These are phyloP conservation scores for Adansonia rubrostipa DNA, from an alignment of 441 rosid species.

Conservation along the genomic window DNA sequence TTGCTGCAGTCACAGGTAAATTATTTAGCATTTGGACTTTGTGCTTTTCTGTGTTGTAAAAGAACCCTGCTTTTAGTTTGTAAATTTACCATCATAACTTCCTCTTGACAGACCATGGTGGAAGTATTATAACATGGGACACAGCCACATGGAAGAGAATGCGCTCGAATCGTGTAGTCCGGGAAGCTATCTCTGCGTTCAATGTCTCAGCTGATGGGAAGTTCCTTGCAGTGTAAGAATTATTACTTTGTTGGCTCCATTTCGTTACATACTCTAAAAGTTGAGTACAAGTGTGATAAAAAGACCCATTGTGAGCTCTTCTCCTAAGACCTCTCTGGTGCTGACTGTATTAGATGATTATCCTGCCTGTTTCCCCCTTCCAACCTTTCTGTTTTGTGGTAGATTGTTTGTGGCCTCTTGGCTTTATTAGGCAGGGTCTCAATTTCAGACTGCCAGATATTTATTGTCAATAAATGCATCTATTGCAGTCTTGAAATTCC, in stretches of 20 bases:
- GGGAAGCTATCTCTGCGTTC: conserved; percentile 67
- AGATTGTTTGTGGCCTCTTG: not conserved
- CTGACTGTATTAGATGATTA: conserved; percentile 11
- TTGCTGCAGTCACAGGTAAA: conserved; percentile 83
- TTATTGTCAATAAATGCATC: conserved; percentile 19
- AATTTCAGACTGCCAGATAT: not conserved
- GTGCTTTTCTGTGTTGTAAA: not conserved
- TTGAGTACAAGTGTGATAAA: not conserved
- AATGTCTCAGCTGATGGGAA: conserved; percentile 86
- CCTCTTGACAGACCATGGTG: conserved; percentile 59
- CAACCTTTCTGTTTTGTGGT: not conserved
- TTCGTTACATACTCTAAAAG: not conserved
- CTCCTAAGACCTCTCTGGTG: not conserved
- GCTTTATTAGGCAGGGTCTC: not conserved
- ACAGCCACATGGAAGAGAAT: conserved; percentile 70
- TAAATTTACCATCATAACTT: conserved; percentile 23
- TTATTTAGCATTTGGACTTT: conserved; percentile 9
- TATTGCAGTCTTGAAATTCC: not conserved
- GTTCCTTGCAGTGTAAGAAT: conserved; percentile 73
- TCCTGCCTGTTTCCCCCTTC: conserved; percentile 11
- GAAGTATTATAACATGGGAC: conserved; percentile 73
- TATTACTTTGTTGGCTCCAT: conserved; percentile 15
- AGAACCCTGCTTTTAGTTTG: not conserved
- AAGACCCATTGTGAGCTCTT: conserved; percentile 20
- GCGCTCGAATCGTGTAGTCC: conserved; percentile 55